Evolutionary conservation across 306 rosid species (phyloP), one percentile per base, ranked within the genome.

Genomic region (Vachellia pachyceras): DNA sequence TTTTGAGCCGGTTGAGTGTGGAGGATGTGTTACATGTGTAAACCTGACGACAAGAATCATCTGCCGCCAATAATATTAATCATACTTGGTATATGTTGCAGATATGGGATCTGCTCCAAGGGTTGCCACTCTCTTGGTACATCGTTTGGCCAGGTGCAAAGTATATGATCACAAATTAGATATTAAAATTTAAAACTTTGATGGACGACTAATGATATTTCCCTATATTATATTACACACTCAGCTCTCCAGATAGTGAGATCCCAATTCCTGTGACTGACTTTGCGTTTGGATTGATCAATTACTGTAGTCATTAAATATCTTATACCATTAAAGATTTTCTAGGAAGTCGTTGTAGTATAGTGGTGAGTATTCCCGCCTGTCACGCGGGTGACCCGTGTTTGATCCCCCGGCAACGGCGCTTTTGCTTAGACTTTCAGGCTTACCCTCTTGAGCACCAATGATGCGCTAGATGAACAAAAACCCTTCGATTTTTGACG

Each of bases 331-430:
- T 49, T 5, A 14, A 5, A 1, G 5, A 15, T 1, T 4, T 0
- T 13, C 57, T 5, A 17, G 0, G 0, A 50, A 50, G 90, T 86
- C 90, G 89, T 89, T 89, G 90, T 87, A 89, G 92, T 89, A 87
- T 89, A 87, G 91, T 89, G 87, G 87, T 87, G 39, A 87, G 89
- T 89, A 89, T 89, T 86, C 78, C 87, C 83, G 90, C 90, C 92
- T 84, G 89, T 88, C 87, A 88, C 89, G 80, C 90, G 85, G 87
- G 80, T 22, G 90, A 89, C 90, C 90, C 90, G 87, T 88, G 90
- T 89, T 86, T 90, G 90, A 89, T 89, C 90, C 76, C n/a, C 86
- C 85, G 89, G 89, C 85, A 83, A 78, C 85, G 85, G 87, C 83
- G 87, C 1, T n/a, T 20, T 6, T n/a, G 3, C 45, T 41, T 41